Conservation (phyloP, 139 green algal genomes). For the Coelastrella sp. region DNA sequence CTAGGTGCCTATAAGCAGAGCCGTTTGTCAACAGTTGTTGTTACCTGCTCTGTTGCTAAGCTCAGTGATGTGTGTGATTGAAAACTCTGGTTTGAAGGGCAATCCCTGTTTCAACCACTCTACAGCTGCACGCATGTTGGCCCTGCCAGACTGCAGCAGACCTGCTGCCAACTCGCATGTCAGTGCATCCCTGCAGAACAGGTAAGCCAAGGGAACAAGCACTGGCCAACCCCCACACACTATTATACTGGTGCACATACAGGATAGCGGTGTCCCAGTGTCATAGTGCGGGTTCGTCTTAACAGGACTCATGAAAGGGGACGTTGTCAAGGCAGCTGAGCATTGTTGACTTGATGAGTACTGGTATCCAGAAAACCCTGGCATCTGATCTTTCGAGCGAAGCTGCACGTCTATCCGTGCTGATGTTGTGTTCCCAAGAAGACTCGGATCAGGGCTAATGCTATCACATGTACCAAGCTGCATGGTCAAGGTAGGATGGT, state of each 20-base stretch:
- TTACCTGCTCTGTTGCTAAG: not conserved
- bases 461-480: not conserved
- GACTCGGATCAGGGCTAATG: not conserved
- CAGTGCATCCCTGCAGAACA: constrained; percentile 32
- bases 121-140: constrained; percentile 1
- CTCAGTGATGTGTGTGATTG: constrained; percentile 38
- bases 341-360: too few relatives aligned
- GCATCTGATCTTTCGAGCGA: too few relatives aligned
- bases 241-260: too few relatives aligned
- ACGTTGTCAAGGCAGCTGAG: too few relatives aligned
- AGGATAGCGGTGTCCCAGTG: too few relatives aligned
- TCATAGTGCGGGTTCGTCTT: too few relatives aligned
- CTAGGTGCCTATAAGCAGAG: too few relatives aligned
- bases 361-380: too few relatives aligned
- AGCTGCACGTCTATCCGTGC: too few relatives aligned
- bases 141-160: not conserved
- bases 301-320: too few relatives aligned
- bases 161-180: constrained; percentile 13
- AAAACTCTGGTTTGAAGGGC: constrained; percentile 9
- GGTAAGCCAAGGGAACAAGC: too few relatives aligned
- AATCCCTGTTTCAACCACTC: constrained; percentile 32
- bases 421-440: too few relatives aligned
- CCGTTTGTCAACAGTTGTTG: not conserved
- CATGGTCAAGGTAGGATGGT: not conserved
- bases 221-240: not conserved